Evolutionary conservation across 495 filamentous ascomycete genomes (phyloP).

Genomic region (Lineolata rhizophorae): DNA sequence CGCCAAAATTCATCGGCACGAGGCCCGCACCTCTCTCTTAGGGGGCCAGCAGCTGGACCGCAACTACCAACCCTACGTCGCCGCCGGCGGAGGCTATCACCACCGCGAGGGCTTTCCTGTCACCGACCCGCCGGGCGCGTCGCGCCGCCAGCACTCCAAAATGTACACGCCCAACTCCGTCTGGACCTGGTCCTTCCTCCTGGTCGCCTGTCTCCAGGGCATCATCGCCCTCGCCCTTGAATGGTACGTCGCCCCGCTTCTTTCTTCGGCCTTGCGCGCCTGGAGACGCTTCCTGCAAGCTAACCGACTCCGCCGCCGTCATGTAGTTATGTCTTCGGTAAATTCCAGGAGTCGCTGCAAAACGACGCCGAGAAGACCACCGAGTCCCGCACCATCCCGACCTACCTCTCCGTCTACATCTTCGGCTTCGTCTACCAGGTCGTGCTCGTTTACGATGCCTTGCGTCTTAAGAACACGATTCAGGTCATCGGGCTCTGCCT

Average conservation of each 20-base stretch:
- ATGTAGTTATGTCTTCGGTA: constrained; percentile 53
- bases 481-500: constrained; percentile 89
- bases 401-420: constrained; percentile 88
- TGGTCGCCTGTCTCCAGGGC: constrained; percentile 53
- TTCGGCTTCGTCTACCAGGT: constrained; percentile 90
- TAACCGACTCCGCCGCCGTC: no score
- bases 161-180: constrained; percentile 55
- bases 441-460: constrained; percentile 73
- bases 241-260: constrained; percentile 35
- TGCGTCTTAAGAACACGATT: constrained; percentile 93
- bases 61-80: constrained; percentile 21
- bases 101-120: constrained; percentile 30
- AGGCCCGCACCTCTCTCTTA: constrained; percentile 40
- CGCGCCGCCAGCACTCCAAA: constrained; percentile 9
- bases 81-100: constrained; percentile 26
- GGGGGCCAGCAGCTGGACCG: constrained; percentile 33
- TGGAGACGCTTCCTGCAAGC: neutral
- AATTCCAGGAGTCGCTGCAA: constrained; percentile 34
- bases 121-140: constrained; percentile 7
- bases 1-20: constrained; percentile 38
- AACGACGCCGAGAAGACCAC: constrained; percentile 11
- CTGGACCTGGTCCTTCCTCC: constrained; percentile 78
- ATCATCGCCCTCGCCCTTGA: constrained; percentile 62
- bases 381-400: constrained; percentile 49
- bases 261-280: constrained; percentile 2